Conservation (phyloP, 1,284 basidiomycete species). For the Bondarzewia mesenterica region DNA sequence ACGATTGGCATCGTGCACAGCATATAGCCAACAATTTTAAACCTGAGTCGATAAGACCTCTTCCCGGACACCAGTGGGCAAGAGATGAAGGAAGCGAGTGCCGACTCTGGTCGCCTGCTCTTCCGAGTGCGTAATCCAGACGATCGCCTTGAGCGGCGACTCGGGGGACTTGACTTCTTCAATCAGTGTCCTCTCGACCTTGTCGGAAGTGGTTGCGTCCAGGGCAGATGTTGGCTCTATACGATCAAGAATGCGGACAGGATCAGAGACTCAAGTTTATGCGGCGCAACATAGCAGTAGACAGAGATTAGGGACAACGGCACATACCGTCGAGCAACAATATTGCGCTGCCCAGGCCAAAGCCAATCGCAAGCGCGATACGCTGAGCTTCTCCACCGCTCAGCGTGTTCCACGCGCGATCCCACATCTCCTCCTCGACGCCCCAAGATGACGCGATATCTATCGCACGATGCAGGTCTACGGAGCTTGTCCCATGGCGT, state of each 20-base stretch:
- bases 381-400: conserved; percentile 82
- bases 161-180: conserved; percentile 40
- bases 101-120: conserved; percentile 73
- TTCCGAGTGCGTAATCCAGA: conserved; percentile 85
- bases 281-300: not conserved
- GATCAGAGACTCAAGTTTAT: not conserved
- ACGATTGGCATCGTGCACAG: not conserved
- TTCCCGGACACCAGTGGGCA: conserved; percentile 38
- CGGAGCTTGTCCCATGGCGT: conserved; percentile 24
- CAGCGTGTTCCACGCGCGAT: conserved; percentile 66
- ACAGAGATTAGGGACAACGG: not conserved
- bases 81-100: conserved; percentile 54
- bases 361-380: conserved; percentile 66
- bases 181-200: conserved; percentile 58
- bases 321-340: conserved; percentile 76
- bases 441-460: conserved; percentile 63
- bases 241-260: not conserved
- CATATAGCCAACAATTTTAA: not conserved
- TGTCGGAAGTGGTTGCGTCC: conserved; percentile 56
- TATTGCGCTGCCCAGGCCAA: conserved; percentile 69
- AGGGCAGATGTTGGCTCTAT: conserved; percentile 83
- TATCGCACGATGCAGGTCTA: conserved; percentile 34
- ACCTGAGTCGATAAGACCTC: conserved; percentile 19
- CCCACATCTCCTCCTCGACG: conserved; percentile 63
- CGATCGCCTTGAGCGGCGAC: conserved; percentile 55